Evolutionary conservation across 257 asterid genomes (phyloP).

Genomic region (Fraxinus cuspidata): DNA sequence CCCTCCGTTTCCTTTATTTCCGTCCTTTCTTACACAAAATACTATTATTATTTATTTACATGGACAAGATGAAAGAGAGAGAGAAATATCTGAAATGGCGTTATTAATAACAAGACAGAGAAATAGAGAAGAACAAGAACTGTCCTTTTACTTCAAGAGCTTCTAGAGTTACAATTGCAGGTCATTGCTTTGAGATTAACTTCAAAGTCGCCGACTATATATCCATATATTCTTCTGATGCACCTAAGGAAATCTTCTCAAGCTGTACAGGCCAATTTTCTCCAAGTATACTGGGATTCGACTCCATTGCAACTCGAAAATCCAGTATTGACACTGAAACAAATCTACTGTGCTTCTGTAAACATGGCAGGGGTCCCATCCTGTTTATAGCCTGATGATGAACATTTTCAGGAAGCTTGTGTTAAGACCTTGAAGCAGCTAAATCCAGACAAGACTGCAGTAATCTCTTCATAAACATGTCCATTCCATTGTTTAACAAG

Average conservation of each 20-base stretch:
- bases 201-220: slow-evolving; percentile 20
- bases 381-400: slow-evolving; percentile 37
- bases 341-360: slow-evolving; percentile 25
- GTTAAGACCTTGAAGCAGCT: slow-evolving; percentile 45
- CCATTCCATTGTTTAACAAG: slow-evolving; percentile 62
- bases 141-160: too few relatives aligned
- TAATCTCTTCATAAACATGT: slow-evolving; percentile 55
- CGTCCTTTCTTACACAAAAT: too few relatives aligned
- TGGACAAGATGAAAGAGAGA: too few relatives aligned
- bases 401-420: slow-evolving; percentile 28
- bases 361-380: slow-evolving; percentile 27
- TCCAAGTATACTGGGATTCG: slow-evolving; percentile 56
- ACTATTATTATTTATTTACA: too few relatives aligned
- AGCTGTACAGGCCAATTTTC: slow-evolving; percentile 59
- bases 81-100: neutral
- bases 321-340: slow-evolving; percentile 53
- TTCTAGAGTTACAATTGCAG: slow-evolving; percentile 32
- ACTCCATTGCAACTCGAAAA: slow-evolving; percentile 54
- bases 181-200: slow-evolving; percentile 33
- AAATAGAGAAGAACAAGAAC: neutral
- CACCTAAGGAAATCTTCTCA: slow-evolving; percentile 46
- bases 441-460: slow-evolving; percentile 56
- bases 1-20: too few relatives aligned
- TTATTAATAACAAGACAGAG: neutral
- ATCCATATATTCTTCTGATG: slow-evolving; percentile 37